A percentile compares a stretch with the other conserved stretches of the same genome.
Conservation (phyloP, 257 asterid genomes). For the Fraxinus anomala region DNA sequence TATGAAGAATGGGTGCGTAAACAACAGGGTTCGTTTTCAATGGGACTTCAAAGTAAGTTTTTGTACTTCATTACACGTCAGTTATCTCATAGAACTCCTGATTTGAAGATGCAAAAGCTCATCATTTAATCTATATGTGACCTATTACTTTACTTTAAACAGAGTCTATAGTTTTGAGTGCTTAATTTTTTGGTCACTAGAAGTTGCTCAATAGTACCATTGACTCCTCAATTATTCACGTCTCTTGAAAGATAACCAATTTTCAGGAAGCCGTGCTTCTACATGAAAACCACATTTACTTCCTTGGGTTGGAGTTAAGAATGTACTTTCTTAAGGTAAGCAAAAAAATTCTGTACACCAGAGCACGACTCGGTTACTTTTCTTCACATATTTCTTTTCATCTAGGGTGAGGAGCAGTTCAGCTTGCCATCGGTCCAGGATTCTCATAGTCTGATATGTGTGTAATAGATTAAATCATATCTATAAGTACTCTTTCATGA, state of each 20-base stretch:
- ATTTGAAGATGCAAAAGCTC: not conserved
- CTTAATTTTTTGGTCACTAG: not conserved
- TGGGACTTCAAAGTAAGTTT: not conserved
- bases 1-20: conserved; percentile 63
- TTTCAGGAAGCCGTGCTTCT: not conserved
- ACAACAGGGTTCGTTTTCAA: conserved; percentile 24
- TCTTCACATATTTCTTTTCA: not conserved
- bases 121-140: not conserved
- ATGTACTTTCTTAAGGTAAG: not conserved
- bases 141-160: not conserved
- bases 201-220: not conserved
- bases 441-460: not conserved
- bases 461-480: not conserved
- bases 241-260: not conserved
- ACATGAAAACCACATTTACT: conserved; percentile 12
- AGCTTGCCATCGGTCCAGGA: not conserved
- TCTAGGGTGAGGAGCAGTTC: not conserved
- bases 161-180: not conserved
- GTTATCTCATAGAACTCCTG: not conserved
- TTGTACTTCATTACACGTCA: not conserved
- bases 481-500: not conserved
- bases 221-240: not conserved
- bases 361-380: not conserved
- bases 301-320: not conserved
- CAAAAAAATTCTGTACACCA: not conserved